phyloP scores from a whole-genome alignment of 1,284 basidiomycete species.

The Pseudozyma tsukubaensis region DNA sequence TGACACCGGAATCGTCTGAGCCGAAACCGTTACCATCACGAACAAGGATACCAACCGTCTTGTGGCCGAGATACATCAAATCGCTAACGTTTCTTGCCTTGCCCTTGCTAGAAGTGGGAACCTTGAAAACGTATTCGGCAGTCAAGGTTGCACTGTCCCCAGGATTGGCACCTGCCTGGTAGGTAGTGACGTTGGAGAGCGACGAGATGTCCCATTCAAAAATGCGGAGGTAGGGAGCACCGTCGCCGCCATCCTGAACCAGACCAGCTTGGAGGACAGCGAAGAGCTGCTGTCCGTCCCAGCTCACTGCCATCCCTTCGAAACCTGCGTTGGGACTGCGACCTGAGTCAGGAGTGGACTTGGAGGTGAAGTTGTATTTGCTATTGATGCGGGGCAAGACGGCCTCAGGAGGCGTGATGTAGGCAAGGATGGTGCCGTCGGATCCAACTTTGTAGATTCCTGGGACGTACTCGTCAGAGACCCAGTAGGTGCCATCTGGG shows the following conservation, averaged over 20 bases:
- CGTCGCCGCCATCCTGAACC: slow-evolving; percentile 74
- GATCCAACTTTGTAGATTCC: slow-evolving; percentile 75
- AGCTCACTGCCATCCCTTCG: slow-evolving; percentile 75
- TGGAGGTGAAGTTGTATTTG: slow-evolving; percentile 74
- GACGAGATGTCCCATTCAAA: slow-evolving; percentile 44
- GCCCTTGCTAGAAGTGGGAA: slow-evolving; percentile 73
- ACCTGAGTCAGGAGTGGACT: slow-evolving; percentile 70
- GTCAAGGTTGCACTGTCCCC: slow-evolving; percentile 42
- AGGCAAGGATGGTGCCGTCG: slow-evolving; percentile 73
- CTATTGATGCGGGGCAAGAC: slow-evolving; percentile 72
- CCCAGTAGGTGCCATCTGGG: slow-evolving; percentile 71
- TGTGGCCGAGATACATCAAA: slow-evolving; percentile 72
- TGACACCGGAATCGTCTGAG: slow-evolving; percentile 72
- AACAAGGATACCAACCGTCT: slow-evolving; percentile 70
- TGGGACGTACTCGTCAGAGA: slow-evolving; percentile 79
- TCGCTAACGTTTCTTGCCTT: slow-evolving; percentile 75
- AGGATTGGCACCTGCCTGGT: slow-evolving; percentile 69
- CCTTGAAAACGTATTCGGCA: slow-evolving; percentile 76
- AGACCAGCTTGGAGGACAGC: slow-evolving; percentile 77
- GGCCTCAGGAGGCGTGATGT: slow-evolving; percentile 76
- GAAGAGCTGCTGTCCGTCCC: slow-evolving; percentile 73
- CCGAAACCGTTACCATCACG: slow-evolving; percentile 77
- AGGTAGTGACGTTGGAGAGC: slow-evolving; percentile 23
- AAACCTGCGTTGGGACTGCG: slow-evolving; percentile 74
- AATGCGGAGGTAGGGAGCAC: slow-evolving; percentile 35